Conservation (phyloP, 202 grass and related monocot genomes). For the Bolboschoenoplectus hybrid region DNA sequence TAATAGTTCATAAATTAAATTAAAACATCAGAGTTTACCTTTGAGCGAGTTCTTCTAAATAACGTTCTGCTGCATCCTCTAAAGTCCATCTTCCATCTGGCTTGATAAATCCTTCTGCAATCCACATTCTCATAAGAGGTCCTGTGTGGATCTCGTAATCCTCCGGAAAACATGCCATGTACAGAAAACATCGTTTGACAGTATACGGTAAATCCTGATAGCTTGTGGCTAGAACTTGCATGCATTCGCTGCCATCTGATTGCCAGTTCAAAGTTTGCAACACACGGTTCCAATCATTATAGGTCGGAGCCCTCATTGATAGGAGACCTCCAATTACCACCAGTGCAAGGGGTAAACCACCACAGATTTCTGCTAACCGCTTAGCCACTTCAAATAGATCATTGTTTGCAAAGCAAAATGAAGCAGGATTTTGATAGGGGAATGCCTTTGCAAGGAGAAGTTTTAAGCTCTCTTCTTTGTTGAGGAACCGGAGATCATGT, state of each 20-base stretch:
- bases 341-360: constrained; percentile 8
- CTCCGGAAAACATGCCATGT: constrained; percentile 14
- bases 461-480: constrained; percentile 7
- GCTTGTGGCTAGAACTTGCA: not conserved
- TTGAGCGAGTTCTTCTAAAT: constrained; percentile 25
- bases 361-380: constrained; percentile 5
- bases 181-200: constrained; percentile 20
- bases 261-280: not conserved
- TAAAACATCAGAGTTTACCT: not conserved
- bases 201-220: not conserved
- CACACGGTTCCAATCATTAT: constrained; percentile 2
- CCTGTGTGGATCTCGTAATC: constrained; percentile 20
- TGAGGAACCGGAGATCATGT: not conserved
- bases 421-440: not conserved
- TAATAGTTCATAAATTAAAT: too few species aligned
- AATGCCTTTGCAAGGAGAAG: constrained; percentile 11
- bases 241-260: constrained; percentile 18
- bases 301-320: constrained; percentile 4
- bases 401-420: not conserved
- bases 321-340: not conserved
- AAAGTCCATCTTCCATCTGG: constrained; percentile 5
- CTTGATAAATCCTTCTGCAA: constrained; percentile 33
- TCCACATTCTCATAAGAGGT: constrained; percentile 24
- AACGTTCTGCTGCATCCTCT: constrained; percentile 16
- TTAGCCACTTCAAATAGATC: constrained; percentile 12